A percentile compares a stretch with the other conserved stretches of the same genome.
Evolutionary conservation across 2,329 filamentous ascomycete genomes (phyloP).

Genomic region (Xylaria sp.): DNA sequence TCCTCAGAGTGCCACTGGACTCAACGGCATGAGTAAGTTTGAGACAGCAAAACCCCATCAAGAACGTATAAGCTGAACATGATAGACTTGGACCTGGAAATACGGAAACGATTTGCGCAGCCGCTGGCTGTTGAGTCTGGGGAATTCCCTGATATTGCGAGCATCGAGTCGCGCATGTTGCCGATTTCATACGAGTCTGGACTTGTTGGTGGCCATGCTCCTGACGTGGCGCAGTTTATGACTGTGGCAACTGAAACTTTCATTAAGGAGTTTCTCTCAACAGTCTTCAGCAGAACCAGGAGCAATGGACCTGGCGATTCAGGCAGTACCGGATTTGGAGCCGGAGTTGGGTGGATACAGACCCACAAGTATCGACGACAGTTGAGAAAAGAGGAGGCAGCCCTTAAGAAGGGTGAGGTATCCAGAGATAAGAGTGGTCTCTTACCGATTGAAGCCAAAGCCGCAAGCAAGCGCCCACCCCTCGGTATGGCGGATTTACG

Average conservation of each 20-base stretch:
- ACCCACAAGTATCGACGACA: constrained; percentile 73
- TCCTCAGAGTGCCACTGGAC: constrained; percentile 62
- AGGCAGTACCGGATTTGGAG: constrained; percentile 57
- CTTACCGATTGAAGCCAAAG: constrained; percentile 74
- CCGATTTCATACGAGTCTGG: constrained; percentile 64
- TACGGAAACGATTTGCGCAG: constrained; percentile 59
- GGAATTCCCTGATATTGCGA: constrained; percentile 61
- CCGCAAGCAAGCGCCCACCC: constrained; percentile 64
- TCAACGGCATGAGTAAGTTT: constrained; percentile 72
- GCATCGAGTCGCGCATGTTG: constrained; percentile 60
- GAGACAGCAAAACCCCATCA: constrained; percentile 22
- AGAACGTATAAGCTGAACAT: constrained; percentile 6
- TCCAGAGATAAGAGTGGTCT: constrained; percentile 69
- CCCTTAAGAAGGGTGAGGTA: constrained; percentile 66
- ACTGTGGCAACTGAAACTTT: constrained; percentile 61
- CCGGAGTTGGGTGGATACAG: constrained; percentile 66
- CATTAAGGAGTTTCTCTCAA: constrained; percentile 60
- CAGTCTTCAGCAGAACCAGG: constrained; percentile 58
- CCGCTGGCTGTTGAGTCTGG: constrained; percentile 62
- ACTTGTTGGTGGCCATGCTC: constrained; percentile 52
- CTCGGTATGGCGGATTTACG: constrained; percentile 74
- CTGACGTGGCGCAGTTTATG: constrained; percentile 59
- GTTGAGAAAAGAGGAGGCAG: constrained; percentile 69
- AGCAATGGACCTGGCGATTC: constrained; percentile 60
- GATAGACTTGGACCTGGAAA: constrained; percentile 60